phyloP scores from a whole-genome alignment of 768 basidiomycete genomes.

The Boletus vermiculosoides region DNA sequence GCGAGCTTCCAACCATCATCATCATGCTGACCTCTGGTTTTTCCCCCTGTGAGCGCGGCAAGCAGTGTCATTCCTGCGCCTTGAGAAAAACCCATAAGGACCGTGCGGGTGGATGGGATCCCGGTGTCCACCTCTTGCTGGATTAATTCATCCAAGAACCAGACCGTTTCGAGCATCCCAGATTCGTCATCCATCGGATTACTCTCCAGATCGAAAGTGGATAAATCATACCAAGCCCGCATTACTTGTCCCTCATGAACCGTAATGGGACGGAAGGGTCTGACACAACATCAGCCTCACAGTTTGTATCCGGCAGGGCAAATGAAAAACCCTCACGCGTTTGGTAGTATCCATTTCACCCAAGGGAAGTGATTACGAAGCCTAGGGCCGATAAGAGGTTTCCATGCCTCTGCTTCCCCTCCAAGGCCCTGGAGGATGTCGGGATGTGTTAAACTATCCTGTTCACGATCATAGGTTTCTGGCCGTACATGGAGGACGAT shows the following conservation, averaged over 20 bases:
- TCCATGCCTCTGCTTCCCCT: background rate
- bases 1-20: background rate
- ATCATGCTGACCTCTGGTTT: background rate
- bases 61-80: constrained; percentile 5
- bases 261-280: background rate
- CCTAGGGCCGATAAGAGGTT: background rate
- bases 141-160: background rate
- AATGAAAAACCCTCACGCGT: background rate
- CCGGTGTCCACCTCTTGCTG: background rate
- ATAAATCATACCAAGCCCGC: background rate
- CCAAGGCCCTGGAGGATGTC: background rate
- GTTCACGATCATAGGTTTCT: background rate
- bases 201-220: background rate
- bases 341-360: constrained; percentile 2
- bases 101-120: background rate
- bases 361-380: background rate
- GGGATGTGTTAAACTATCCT: background rate
- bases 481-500: background rate
- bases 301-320: background rate
- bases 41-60: constrained; percentile 1
- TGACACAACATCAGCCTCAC: background rate
- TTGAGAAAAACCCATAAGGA: constrained; percentile 2
- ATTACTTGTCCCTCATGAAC: background rate
- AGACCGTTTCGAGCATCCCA: background rate
- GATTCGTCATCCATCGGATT: background rate